Evolutionary conservation across 768 basidiomycete genomes (phyloP).

Genomic region (Russula compacta): DNA sequence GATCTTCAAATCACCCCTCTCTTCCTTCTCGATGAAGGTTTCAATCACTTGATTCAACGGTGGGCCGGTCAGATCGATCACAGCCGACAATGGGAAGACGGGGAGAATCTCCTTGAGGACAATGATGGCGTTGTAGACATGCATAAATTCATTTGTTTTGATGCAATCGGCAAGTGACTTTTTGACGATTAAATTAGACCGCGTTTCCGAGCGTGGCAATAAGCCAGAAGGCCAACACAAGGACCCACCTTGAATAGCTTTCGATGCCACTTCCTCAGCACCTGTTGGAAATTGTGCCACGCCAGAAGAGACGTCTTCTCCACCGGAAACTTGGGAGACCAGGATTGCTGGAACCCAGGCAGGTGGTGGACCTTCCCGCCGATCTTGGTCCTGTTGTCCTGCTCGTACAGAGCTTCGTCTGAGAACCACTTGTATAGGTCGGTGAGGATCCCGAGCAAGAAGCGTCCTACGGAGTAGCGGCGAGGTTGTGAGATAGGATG

Average conservation of each 20-base stretch:
- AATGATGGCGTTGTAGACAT: conserved; percentile 93
- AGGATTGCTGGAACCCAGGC: conserved; percentile 60
- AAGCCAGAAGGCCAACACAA: neutral
- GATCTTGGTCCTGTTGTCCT: conserved; percentile 58
- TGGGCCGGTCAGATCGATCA: conserved; percentile 42
- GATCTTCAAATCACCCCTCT: conserved; percentile 77
- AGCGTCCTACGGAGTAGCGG: conserved; percentile 53
- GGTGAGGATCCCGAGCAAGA: conserved; percentile 67
- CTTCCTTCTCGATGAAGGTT: conserved; percentile 61
- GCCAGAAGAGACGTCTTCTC: conserved; percentile 47
- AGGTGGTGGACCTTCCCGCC: conserved; percentile 52
- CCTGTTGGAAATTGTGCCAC: conserved; percentile 60
- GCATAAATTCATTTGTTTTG: conserved; percentile 88
- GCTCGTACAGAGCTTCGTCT: conserved; percentile 63
- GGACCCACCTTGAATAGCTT: conserved; percentile 58
- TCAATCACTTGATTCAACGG: conserved; percentile 54
- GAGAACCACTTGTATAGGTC: conserved; percentile 76
- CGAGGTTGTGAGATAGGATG: neutral
- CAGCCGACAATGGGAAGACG: conserved; percentile 70
- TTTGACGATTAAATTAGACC: neutral
- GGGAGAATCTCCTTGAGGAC: conserved; percentile 86
- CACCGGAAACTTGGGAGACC: conserved; percentile 36
- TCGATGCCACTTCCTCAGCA: conserved; percentile 79
- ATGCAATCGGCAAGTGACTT: conserved; percentile 78
- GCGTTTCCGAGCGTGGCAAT: neutral